Conservation (phyloP, 2,329 filamentous ascomycete genomes). For the Sporothrix variecibatus region DNA sequence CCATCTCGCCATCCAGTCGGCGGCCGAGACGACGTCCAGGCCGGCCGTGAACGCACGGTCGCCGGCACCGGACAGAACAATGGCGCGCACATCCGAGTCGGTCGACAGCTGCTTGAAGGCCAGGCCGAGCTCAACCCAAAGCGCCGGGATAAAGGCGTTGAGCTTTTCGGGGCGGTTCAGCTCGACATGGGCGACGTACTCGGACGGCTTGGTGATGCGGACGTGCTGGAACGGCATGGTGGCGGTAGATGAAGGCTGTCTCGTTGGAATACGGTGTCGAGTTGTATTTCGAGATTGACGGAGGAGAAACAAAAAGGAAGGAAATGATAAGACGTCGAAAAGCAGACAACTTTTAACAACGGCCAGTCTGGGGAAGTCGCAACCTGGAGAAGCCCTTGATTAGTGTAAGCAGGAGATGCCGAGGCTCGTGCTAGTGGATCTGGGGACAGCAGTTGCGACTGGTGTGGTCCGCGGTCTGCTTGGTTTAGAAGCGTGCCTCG, state of each 20-base stretch:
- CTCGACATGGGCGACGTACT: slow-evolving; percentile 84
- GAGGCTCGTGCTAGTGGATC: slow-evolving; percentile 25
- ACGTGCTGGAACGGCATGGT: slow-evolving; percentile 43
- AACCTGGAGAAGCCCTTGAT: neutral
- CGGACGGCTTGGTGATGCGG: slow-evolving; percentile 58
- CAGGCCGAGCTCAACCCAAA: slow-evolving; percentile 79
- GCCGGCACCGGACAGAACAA: slow-evolving; percentile 80
- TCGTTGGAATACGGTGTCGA: neutral
- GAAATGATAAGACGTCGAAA: neutral
- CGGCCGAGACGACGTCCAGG: slow-evolving; percentile 76
- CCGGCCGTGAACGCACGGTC: slow-evolving; percentile 83
- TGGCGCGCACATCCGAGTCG: slow-evolving; percentile 71
- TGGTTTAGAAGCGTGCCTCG: neutral
- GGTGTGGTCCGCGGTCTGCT: neutral
- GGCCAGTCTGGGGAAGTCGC: slow-evolving; percentile 1
- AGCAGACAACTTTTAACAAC: neutral
- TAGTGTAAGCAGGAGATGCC: slow-evolving; percentile 20
- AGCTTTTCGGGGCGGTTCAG: slow-evolving; percentile 86
- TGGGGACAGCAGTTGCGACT: neutral
- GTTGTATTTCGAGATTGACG: neutral
- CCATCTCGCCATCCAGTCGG: slow-evolving; percentile 52
- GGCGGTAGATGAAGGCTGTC: neutral
- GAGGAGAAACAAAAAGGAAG: neutral
- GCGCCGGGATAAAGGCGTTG: slow-evolving; percentile 81
- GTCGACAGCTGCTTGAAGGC: slow-evolving; percentile 73